Evolutionary conservation across 345 rosid genomes (phyloP).

Genomic region (Salix brachista): DNA sequence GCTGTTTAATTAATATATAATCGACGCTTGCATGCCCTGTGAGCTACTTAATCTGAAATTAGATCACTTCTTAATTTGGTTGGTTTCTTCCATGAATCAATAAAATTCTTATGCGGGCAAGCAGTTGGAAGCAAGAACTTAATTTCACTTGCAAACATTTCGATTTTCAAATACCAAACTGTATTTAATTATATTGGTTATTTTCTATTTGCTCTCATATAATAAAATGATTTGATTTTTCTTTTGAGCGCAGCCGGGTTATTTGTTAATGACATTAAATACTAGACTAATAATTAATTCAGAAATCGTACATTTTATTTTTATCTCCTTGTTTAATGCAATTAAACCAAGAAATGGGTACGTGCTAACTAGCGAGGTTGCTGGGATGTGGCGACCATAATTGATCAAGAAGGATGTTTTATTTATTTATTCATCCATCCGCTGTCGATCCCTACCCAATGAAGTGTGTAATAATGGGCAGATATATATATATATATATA

Average conservation of each 20-base stretch:
- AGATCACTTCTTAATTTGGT: too few relatives aligned
- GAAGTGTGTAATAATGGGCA: constrained; percentile 21
- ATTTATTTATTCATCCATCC: not conserved
- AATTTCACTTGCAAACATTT: not conserved
- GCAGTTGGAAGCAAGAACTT: not conserved
- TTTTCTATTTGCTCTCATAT: not conserved
- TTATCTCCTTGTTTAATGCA: not conserved
- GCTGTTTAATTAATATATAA: too few relatives aligned
- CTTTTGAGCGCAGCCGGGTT: too few relatives aligned
- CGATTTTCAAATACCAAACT: not conserved
- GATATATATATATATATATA: not conserved
- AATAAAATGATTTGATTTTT: too few relatives aligned
- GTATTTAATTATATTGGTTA: not conserved
- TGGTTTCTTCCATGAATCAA: too few relatives aligned
- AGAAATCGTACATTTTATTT: not conserved
- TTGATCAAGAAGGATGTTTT: not conserved
- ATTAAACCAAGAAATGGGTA: not conserved
- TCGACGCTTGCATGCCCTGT: not conserved
- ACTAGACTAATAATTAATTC: not conserved
- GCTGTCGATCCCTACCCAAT: not conserved
- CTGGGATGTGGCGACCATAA: not conserved
- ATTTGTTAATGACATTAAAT: not conserved
- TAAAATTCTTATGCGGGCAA: not conserved
- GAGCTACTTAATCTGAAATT: not conserved
- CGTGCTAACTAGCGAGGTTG: not conserved